phyloP scores from a whole-genome alignment of 495 filamentous ascomycete species.

The Aspergillus homomorphus region DNA sequence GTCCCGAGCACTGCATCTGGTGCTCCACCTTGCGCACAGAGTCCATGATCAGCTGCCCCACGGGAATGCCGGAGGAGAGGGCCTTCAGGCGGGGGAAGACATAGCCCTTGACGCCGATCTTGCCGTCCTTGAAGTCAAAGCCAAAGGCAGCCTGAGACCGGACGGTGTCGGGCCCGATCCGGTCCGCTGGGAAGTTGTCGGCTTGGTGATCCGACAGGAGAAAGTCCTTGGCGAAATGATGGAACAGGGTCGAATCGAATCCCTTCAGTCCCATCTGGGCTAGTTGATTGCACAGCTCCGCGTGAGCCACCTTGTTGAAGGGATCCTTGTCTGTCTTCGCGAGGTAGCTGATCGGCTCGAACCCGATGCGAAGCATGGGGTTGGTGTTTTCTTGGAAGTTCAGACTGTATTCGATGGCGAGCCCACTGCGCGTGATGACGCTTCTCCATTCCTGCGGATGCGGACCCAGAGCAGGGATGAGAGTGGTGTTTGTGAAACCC shows the following conservation, averaged over 20 bases:
- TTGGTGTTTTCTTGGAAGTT: slow-evolving; percentile 16
- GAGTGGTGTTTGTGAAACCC: background rate
- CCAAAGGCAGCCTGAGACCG: slow-evolving; percentile 16
- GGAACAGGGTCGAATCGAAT: slow-evolving; percentile 1
- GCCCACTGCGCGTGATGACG: slow-evolving; percentile 12
- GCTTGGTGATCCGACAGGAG: background rate
- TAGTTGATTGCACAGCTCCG: slow-evolving; percentile 4
- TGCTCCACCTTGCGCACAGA: background rate
- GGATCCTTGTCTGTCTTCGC: slow-evolving; percentile 11
- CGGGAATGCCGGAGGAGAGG: background rate
- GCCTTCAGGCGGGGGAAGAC: slow-evolving; percentile 7
- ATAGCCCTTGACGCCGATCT: slow-evolving; percentile 20
- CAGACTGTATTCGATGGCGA: slow-evolving; percentile 20
- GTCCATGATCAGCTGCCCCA: background rate
- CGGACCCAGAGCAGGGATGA: slow-evolving; percentile 16
- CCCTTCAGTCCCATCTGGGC: background rate
- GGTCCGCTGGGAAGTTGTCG: background rate
- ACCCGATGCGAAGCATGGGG: slow-evolving; percentile 14
- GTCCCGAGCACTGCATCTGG: slow-evolving; percentile 4
- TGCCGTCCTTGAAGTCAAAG: slow-evolving; percentile 14
- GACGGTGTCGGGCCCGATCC: background rate
- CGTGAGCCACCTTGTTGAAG: slow-evolving; percentile 7
- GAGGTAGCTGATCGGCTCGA: slow-evolving; percentile 14
- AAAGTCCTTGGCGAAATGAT: slow-evolving; percentile 2
- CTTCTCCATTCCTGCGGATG: slow-evolving; percentile 12